These are phyloP conservation scores for Candida neerlandica DNA, from an alignment of 1,139 yeast genomes.

Conservation along the genomic window DNA sequence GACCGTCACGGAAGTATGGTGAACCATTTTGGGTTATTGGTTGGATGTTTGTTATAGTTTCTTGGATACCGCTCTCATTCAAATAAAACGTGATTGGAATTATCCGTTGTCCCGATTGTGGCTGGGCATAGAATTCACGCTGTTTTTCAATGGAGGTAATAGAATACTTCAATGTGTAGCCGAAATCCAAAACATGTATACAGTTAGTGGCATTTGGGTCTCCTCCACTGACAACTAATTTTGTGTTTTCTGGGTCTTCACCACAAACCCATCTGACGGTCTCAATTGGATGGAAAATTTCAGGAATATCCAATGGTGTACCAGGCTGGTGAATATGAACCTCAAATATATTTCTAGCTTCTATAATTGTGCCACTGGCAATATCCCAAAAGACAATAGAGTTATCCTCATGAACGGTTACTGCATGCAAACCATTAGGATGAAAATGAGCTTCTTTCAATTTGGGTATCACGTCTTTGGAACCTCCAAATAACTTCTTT, in stretches of 20 bases:
- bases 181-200: slow-evolving; percentile 72
- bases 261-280: slow-evolving; percentile 72
- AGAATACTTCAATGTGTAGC: slow-evolving; percentile 76
- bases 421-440: slow-evolving; percentile 87
- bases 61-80: slow-evolving; percentile 20
- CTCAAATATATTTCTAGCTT: slow-evolving; percentile 74
- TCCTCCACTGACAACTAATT: slow-evolving; percentile 73
- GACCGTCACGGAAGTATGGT: slow-evolving; percentile 73
- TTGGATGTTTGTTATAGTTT: slow-evolving; percentile 28
- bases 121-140: slow-evolving; percentile 73
- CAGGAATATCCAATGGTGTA: slow-evolving; percentile 22
- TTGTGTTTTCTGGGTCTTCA: slow-evolving; percentile 79
- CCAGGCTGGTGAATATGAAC: slow-evolving; percentile 62
- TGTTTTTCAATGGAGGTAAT: slow-evolving; percentile 82
- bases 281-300: slow-evolving; percentile 35
- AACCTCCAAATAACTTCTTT: slow-evolving; percentile 44
- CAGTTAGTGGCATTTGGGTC: slow-evolving; percentile 51
- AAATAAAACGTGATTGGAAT: slow-evolving; percentile 31
- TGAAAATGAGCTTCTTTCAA: slow-evolving; percentile 74
- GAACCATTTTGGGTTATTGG: slow-evolving; percentile 37
- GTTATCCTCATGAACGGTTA: slow-evolving; percentile 80
- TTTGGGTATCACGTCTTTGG: slow-evolving; percentile 50
- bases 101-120: slow-evolving; percentile 48
- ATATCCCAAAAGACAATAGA: slow-evolving; percentile 93
- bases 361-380: slow-evolving; percentile 67